These are phyloP conservation scores for Oemleria cerasiformis DNA, from an alignment of 306 rosid genomes.

Conservation along the genomic window DNA sequence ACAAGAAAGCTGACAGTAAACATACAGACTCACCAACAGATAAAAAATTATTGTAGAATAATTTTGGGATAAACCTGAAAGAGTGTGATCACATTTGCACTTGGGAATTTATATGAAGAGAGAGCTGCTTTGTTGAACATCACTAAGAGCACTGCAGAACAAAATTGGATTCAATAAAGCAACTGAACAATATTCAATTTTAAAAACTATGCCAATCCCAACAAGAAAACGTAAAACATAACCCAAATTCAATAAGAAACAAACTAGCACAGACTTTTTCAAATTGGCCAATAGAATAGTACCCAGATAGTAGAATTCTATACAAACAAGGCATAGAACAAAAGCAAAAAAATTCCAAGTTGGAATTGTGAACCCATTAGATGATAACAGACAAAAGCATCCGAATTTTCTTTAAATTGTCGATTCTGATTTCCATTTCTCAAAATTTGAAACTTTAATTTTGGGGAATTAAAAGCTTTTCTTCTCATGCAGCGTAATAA, in stretches of 20 bases:
- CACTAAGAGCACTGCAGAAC: conserved; percentile 71
- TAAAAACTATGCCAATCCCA: background rate
- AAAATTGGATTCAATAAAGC: background rate
- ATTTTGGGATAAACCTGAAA: conserved; percentile 56
- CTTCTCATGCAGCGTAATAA: background rate
- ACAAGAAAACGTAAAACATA: background rate
- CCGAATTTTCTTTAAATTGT: background rate
- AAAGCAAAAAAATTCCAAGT: too few relatives aligned
- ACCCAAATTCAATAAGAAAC: background rate
- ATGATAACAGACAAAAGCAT: background rate
- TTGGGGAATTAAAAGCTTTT: background rate
- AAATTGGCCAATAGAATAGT: too few relatives aligned
- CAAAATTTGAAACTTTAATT: background rate
- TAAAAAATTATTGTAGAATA: background rate
- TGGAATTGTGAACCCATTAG: too few relatives aligned
- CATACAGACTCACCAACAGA: background rate
- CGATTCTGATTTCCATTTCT: background rate
- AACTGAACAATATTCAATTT: background rate
- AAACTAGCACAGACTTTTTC: background rate
- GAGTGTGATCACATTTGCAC: conserved; percentile 87
- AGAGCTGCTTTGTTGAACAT: conserved; percentile 96
- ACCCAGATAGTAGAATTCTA: too few relatives aligned
- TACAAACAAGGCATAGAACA: too few relatives aligned
- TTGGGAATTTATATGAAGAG: conserved; percentile 76
- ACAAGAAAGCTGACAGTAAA: background rate